Evolutionary conservation across 768 basidiomycete genomes (phyloP).

Genomic region (Gelatoporia subvermispora): DNA sequence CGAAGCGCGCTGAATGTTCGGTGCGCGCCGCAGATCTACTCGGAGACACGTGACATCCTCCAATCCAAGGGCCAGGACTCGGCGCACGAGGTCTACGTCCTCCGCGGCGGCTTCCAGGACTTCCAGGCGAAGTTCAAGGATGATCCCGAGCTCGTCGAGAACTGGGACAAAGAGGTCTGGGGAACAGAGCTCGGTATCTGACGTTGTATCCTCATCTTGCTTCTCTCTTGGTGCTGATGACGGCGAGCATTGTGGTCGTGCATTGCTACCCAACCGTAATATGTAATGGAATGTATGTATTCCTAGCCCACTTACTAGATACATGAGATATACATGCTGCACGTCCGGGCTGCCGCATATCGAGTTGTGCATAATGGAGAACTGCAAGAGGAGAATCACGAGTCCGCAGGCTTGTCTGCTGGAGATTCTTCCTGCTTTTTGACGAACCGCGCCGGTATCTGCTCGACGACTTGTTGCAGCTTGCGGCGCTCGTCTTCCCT

Average conservation of each 20-base stretch:
- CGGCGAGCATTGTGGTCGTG: background rate
- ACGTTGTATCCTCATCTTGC: background rate
- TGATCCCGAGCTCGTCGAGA: slow-evolving; percentile 68
- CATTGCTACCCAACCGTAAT: background rate
- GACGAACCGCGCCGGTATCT: slow-evolving; percentile 50
- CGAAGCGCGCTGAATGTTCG: background rate
- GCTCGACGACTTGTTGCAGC: slow-evolving; percentile 54
- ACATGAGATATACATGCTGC: background rate
- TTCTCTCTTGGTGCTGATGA: background rate
- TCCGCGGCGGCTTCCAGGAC: slow-evolving; percentile 66
- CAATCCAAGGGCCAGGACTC: slow-evolving; percentile 36
- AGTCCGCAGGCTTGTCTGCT: too few species aligned
- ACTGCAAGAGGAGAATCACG: too few species aligned
- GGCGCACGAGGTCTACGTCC: slow-evolving; percentile 56
- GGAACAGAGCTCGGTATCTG: slow-evolving; percentile 32
- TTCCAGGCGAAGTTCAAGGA: slow-evolving; percentile 74
- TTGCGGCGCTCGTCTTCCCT: slow-evolving; percentile 48
- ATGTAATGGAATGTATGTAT: background rate
- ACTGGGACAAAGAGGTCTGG: slow-evolving; percentile 70
- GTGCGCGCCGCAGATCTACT: slow-evolving; percentile 48
- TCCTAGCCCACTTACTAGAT: background rate
- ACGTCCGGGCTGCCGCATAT: too few species aligned
- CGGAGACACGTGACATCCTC: slow-evolving; percentile 51
- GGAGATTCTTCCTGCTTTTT: slow-evolving; percentile 32
- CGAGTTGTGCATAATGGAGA: too few species aligned